Conservation (phyloP, 2,329 filamentous ascomycete species). For the Fusarium annulatum region DNA sequence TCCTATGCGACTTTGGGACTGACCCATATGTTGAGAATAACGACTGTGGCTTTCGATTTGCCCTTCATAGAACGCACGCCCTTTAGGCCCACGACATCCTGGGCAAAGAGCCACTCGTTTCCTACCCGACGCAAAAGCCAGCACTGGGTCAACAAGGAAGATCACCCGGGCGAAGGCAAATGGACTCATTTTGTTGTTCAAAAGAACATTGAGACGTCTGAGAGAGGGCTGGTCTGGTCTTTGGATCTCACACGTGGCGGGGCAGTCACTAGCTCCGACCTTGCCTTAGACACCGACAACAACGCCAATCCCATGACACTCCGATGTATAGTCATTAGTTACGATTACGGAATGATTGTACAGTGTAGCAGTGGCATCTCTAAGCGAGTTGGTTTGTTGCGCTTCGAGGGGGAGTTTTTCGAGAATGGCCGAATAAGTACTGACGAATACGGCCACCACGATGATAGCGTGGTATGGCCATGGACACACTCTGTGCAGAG, state of each 20-base stretch:
- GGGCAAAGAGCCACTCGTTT: background rate
- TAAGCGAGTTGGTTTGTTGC: background rate
- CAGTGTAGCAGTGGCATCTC: background rate
- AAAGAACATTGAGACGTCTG: background rate
- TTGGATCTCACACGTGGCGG: background rate
- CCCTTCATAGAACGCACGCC: background rate
- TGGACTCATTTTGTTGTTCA: background rate
- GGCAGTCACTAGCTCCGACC: accelerated
- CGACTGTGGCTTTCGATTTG: accelerated
- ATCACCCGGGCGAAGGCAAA: accelerated
- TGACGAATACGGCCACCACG: accelerated
- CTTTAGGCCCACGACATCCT: background rate
- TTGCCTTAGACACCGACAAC: background rate
- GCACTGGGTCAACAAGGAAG: background rate
- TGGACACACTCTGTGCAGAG: background rate
- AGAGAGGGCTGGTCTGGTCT: background rate
- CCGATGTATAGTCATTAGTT: background rate
- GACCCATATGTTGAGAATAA: background rate
- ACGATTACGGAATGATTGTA: background rate
- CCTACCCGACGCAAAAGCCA: background rate
- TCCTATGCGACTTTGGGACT: accelerated
- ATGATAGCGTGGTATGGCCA: background rate
- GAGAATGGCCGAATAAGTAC: background rate
- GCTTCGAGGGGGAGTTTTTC: background rate
- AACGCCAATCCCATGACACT: background rate